phyloP scores from a whole-genome alignment of 2,329 filamentous ascomycete species.

The Neoascochyta sp. region DNA sequence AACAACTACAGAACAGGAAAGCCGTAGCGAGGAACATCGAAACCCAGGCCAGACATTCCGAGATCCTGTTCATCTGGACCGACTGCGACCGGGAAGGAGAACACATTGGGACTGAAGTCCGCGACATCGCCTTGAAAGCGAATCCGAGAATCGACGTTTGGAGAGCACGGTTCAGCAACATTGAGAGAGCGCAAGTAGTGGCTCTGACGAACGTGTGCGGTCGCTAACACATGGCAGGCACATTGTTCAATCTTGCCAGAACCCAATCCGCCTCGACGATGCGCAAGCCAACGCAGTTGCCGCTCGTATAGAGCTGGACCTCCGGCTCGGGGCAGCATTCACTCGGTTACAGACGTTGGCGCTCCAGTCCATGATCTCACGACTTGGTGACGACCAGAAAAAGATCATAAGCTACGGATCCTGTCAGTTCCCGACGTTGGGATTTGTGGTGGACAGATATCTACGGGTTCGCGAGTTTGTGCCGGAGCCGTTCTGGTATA shows the following conservation, averaged over 20 bases:
- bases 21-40: constrained; percentile 81
- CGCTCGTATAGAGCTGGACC: constrained; percentile 85
- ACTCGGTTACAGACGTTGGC: constrained; percentile 81
- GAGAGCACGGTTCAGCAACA: constrained; percentile 90
- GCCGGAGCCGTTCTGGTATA: constrained; percentile 87
- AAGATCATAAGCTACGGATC: constrained; percentile 81
- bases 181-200: constrained; percentile 73
- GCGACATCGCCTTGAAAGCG: constrained; percentile 69
- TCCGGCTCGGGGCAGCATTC: constrained; percentile 87
- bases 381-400: constrained; percentile 59
- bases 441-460: constrained; percentile 95
- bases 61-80: constrained; percentile 90
- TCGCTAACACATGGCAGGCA: constrained; percentile 55
- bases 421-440: constrained; percentile 94
- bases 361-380: constrained; percentile 65
- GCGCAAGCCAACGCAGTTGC: constrained; percentile 82
- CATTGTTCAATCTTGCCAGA: constrained; percentile 75
- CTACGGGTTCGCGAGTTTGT: constrained; percentile 92
- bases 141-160: constrained; percentile 75
- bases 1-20: constrained; percentile 62
- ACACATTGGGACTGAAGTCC: constrained; percentile 89
- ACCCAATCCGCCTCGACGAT: constrained; percentile 75
- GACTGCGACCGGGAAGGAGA: constrained; percentile 98
- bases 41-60: constrained; percentile 67
- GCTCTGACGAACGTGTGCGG: no score